Percentiles rank a stretch among this genome's conserved stretches.
Conservation (phyloP, 306 rosid genomes). For the Trifolium pratense region DNA sequence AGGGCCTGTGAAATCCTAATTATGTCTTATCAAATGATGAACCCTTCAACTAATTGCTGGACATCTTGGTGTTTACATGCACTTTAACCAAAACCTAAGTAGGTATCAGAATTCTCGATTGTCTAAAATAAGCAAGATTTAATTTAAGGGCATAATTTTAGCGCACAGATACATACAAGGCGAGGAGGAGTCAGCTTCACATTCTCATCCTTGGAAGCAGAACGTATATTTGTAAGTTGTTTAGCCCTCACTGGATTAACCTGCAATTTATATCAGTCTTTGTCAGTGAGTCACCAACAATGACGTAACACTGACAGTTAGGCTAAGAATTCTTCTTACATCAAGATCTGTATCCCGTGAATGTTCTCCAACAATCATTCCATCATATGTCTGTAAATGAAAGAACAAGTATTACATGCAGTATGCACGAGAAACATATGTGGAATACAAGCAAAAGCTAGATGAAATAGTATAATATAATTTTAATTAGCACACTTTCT, state of each 20-base stretch:
- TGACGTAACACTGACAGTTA: constrained; percentile 28
- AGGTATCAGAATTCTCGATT: constrained; percentile 5
- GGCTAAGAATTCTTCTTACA: constrained; percentile 52
- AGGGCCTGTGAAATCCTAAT: constrained; percentile 13
- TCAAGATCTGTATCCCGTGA: constrained; percentile 92
- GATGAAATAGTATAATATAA: constrained; percentile 28
- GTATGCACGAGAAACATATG: constrained; percentile 11
- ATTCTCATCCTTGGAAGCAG: constrained; percentile 81
- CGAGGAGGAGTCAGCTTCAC: constrained; percentile 95
- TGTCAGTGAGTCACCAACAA: constrained; percentile 38
- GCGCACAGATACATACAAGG: constrained; percentile 64
- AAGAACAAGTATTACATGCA: constrained; percentile 30
- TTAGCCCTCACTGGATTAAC: constrained; percentile 82
- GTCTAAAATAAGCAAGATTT: constrained; percentile 23
- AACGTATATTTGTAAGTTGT: constrained; percentile 77
- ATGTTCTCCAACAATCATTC: constrained; percentile 96
- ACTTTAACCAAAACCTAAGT: constrained; percentile 6
- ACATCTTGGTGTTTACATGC: constrained; percentile 24
- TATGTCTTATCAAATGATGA: constrained; percentile 30
- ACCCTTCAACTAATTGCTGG: constrained; percentile 25
- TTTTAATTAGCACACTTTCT: neutral
- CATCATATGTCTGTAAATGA: constrained; percentile 83
- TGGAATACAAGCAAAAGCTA: constrained; percentile 31
- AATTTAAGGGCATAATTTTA: constrained; percentile 12
- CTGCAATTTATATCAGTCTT: constrained; percentile 51